Evolutionary conservation across 176 grass and related monocot species (phyloP).

Genomic region (Phyllostachys edulis): DNA sequence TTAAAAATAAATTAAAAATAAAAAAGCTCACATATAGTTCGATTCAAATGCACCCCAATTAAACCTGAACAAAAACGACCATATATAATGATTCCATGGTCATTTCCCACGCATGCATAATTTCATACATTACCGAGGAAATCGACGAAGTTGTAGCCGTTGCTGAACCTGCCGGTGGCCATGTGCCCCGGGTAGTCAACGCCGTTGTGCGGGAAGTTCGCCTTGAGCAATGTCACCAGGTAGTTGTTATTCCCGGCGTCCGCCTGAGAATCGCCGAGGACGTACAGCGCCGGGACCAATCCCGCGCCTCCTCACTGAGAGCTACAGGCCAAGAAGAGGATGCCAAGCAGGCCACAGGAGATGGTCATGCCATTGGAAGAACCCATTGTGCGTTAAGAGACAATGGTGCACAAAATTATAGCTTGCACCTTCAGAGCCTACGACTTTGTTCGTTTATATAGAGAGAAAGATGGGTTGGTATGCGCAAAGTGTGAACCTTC

Average conservation of each 20-base stretch:
- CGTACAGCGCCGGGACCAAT: slow-evolving; percentile 47
- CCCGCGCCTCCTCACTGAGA: not conserved
- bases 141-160: slow-evolving; percentile 67
- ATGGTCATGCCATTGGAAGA: not conserved
- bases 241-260: slow-evolving; percentile 78
- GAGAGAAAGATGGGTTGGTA: not conserved
- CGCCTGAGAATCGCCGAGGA: slow-evolving; percentile 76
- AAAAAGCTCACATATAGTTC: not conserved
- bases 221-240: slow-evolving; percentile 42
- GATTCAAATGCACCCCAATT: not conserved
- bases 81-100: not conserved
- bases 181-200: slow-evolving; percentile 52
- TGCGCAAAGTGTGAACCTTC: too few species aligned
- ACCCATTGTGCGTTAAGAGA: not conserved
- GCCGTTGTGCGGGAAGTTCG: slow-evolving; percentile 63
- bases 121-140: slow-evolving; percentile 45
- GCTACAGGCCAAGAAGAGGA: not conserved
- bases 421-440: too few species aligned
- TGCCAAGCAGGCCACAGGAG: not conserved
- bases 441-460: not conserved
- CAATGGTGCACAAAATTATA: too few species aligned
- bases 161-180: slow-evolving; percentile 73
- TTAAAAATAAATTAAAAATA: too few species aligned
- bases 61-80: not conserved
- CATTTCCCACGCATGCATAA: not conserved